Conservation (phyloP, 1,284 basidiomycete species). For the Naganishia albida region DNA sequence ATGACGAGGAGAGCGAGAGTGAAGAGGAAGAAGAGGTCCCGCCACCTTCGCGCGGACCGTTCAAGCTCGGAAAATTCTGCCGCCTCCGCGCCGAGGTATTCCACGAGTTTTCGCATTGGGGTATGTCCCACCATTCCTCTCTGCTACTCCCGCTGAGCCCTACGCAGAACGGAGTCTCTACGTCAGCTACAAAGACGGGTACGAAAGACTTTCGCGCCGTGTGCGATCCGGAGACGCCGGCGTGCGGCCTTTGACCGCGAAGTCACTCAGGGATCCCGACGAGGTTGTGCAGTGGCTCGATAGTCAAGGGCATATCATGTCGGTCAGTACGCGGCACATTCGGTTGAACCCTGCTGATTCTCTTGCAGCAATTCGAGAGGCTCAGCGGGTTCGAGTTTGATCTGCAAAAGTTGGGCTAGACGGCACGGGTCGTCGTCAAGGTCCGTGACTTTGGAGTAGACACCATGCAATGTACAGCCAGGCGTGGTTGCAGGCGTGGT, state of each 20-base stretch:
- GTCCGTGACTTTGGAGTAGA: neutral
- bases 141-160: conserved; percentile 27
- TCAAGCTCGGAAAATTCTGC: conserved; percentile 64
- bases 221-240: conserved; percentile 35
- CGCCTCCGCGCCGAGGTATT: conserved; percentile 67
- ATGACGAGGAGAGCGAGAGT: conserved; percentile 34
- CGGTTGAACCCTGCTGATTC: neutral
- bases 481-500: neutral
- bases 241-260: conserved; percentile 18
- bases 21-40: conserved; percentile 35
- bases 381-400: conserved; percentile 26
- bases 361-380: conserved; percentile 17
- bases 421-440: neutral
- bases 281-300: conserved; percentile 80
- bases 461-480: neutral
- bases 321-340: conserved; percentile 39
- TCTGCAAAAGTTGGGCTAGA: conserved; percentile 19
- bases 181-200: conserved; percentile 35
- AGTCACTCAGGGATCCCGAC: conserved; percentile 62
- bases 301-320: conserved; percentile 65
- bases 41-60: conserved; percentile 26
- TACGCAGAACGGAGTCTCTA: conserved; percentile 32
- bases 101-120: conserved; percentile 79
- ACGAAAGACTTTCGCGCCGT: conserved; percentile 24
- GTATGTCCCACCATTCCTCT: conserved; percentile 55